Evolutionary conservation across 1,139 yeast species (phyloP).

Genomic region (Suhomyces atakaporum): DNA sequence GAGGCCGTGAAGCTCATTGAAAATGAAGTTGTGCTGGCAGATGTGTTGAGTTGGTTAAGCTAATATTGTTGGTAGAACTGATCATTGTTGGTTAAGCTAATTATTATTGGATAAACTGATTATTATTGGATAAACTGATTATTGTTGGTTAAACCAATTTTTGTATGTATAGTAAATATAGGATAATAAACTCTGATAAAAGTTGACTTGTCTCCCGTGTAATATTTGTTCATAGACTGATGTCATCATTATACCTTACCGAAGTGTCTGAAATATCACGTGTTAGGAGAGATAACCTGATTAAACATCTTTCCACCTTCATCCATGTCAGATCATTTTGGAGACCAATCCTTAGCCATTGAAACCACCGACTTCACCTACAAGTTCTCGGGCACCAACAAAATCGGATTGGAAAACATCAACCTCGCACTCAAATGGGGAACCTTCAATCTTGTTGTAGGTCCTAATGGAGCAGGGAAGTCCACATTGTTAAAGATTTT

Average conservation of each 20-base stretch:
- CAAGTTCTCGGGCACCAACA: constrained; percentile 61
- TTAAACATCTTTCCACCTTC: neutral
- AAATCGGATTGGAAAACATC: constrained; percentile 70
- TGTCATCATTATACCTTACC: no score
- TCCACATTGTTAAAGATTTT: constrained; percentile 80
- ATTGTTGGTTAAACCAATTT: no score
- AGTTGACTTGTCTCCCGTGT: no score
- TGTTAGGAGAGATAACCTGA: neutral
- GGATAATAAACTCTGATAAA: no score
- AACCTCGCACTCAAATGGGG: constrained; percentile 64
- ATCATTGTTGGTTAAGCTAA: no score
- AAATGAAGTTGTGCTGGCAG: constrained; percentile 31
- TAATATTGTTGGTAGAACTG: no score
- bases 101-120: no score
- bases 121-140: no score
- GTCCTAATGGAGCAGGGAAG: constrained; percentile 98
- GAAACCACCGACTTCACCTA: constrained; percentile 69
- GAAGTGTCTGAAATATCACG: no score
- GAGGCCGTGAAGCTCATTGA: constrained; percentile 23
- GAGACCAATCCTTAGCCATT: constrained; percentile 47
- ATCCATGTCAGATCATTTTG: constrained; percentile 7
- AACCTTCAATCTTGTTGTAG: constrained; percentile 75
- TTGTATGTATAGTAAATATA: no score
- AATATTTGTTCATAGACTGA: no score
- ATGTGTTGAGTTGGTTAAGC: constrained; percentile 34